Base-by-base conservation (phyloP, 2,329 filamentous ascomycete species). In the Pezizomycotina sp. region DNA sequence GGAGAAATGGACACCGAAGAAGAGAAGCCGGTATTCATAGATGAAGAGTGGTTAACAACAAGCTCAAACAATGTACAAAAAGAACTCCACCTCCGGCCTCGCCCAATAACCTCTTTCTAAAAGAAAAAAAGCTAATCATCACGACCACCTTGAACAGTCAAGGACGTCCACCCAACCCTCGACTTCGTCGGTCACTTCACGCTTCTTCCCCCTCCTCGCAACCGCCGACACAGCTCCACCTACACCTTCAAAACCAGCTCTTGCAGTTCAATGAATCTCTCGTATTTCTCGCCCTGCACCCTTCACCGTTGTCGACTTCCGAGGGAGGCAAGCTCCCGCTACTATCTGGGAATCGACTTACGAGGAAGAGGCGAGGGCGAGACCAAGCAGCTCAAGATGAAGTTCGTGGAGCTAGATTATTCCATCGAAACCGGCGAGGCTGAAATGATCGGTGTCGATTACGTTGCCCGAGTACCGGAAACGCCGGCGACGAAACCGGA, bases 361-460 rank as follows among this genome's bases (percentile, higher is more conserved):
- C 47, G 81, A 91, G 53, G 70, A 68, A n/a, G 74, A 80, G 41
- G 41, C 26, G 72, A 69, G 44, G 52, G 58, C 8, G 60, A 56
- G 26, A 32, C 43, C 8, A 50, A 49, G 32, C 43, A 45, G 12
- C 38, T 52, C 12, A 69, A 66, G 32, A 65, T 89, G 42, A 77
- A 71, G 51, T 95, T 95, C 58, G 71, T 76, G 42, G 77, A 91
- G 53, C 60, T 95, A 6, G 71, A 77, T 2, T 95, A 89, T 56
- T 77, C 77, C 0, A 74, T 95, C 2, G 89, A 95, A 60, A 92
- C 84, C 0, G 82, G 81, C 6, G 84, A 95, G 56, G 84, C 84
- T 1, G 89, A 98, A 58, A 93, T 93, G 83, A 95, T 98, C 48
- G 79, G 80, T 49, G 80, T 98, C 52, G 83, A 93, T 57, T 92